phyloP scores from a whole-genome alignment of 176 grass and related monocot species.

The Oryza meridionalis region DNA sequence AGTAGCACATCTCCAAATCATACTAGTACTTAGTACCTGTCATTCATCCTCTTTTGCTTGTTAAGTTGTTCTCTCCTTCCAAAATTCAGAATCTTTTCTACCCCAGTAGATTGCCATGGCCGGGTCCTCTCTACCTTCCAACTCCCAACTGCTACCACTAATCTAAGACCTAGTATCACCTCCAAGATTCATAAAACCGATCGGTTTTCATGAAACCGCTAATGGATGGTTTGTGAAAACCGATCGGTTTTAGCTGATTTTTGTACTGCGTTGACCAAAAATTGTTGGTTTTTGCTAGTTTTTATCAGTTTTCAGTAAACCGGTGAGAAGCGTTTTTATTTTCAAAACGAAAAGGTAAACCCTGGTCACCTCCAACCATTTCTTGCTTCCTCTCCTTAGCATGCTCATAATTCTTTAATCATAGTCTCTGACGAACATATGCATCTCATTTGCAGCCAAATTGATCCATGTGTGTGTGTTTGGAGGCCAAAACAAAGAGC shows the following conservation, averaged over 20 bases:
- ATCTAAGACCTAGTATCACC: conserved; percentile 20
- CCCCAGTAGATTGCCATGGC: conserved; percentile 1
- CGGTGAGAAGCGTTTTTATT: too few species aligned
- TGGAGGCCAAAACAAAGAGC: conserved; percentile 4
- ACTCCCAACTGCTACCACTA: conserved; percentile 28
- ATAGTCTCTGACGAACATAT: conserved; percentile 15
- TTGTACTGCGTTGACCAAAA: too few species aligned
- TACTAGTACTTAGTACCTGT: conserved; percentile 14
- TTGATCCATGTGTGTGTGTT: conserved; percentile 28
- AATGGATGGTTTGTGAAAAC: too few species aligned
- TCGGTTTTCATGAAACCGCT: too few species aligned
- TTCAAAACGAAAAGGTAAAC: too few species aligned
- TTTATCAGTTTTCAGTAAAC: too few species aligned
- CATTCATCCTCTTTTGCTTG: conserved; percentile 5
- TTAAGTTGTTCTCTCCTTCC: conserved; percentile 8
- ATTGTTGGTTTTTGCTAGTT: too few species aligned
- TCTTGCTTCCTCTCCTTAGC: background rate
- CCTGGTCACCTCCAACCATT: background rate
- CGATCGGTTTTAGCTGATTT: too few species aligned
- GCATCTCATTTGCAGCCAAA: conserved; percentile 18
- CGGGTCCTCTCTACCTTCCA: conserved; percentile 34
- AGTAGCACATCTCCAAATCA: conserved; percentile 28
- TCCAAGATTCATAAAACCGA: too few species aligned
- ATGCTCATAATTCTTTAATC: background rate
- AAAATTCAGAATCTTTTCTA: conserved; percentile 40